These are phyloP conservation scores for Populus deltoides DNA, from an alignment of 345 rosid genomes.

Conservation along the genomic window DNA sequence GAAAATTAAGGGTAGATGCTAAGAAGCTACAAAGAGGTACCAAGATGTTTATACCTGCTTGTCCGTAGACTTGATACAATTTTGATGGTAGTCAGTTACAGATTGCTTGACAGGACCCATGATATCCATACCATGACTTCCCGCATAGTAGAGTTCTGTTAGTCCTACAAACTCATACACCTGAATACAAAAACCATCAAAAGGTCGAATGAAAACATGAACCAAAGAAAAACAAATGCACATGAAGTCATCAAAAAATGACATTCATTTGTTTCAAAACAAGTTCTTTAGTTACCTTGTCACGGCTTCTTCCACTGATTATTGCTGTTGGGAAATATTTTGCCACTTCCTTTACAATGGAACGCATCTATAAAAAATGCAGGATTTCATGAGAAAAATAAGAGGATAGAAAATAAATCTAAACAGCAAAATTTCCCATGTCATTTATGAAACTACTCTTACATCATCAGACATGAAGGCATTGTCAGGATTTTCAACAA, in stretches of 20 bases:
- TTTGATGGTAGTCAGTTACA: conserved; percentile 32
- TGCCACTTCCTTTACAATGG: conserved; percentile 63
- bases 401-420: background rate
- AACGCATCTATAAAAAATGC: conserved; percentile 63
- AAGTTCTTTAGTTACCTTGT: conserved; percentile 52
- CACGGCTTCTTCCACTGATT: conserved; percentile 96
- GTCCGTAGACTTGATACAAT: conserved; percentile 45
- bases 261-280: background rate
- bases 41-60: conserved; percentile 43
- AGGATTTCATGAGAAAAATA: background rate
- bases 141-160: conserved; percentile 83
- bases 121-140: conserved; percentile 99
- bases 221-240: background rate
- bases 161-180: conserved; percentile 76
- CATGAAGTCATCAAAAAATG: background rate
- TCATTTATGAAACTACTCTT: conserved; percentile 26
- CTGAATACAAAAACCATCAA: conserved; percentile 35
- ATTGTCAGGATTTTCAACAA: conserved; percentile 82
- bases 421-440: background rate
- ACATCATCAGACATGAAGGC: conserved; percentile 77
- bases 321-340: conserved; percentile 89
- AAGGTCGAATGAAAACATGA: background rate
- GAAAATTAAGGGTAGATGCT: background rate
- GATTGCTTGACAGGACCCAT: conserved; percentile 64
- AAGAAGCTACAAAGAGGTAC: background rate